Evolutionary conservation across 2,329 filamentous ascomycete species (phyloP).

Genomic region (Chaetoscypha palmicola): DNA sequence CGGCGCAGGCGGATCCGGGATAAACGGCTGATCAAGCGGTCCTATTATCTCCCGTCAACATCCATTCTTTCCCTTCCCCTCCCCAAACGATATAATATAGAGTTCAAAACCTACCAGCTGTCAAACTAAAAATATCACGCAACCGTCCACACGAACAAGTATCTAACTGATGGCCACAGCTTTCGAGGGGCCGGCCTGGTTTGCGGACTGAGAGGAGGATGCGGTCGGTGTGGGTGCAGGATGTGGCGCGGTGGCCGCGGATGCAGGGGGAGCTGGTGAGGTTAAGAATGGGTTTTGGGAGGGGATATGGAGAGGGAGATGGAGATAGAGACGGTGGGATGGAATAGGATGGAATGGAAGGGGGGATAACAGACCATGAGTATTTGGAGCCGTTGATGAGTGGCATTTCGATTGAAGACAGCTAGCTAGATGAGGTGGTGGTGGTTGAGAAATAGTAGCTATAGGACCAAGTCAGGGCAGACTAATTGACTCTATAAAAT

Average conservation of each 20-base stretch:
- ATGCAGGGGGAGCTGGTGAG: slow-evolving; percentile 24
- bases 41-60: not conserved
- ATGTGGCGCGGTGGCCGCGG: slow-evolving; percentile 27
- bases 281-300: not conserved
- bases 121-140: slow-evolving; percentile 14
- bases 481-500: not conserved
- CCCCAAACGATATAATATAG: not conserved
- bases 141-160: slow-evolving; percentile 23
- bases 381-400: slow-evolving; percentile 27
- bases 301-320: not conserved
- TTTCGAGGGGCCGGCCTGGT: slow-evolving; percentile 26
- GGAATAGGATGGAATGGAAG: not conserved
- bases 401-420: slow-evolving; percentile 17
- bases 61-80: no score
- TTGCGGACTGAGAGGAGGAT: slow-evolving; percentile 26
- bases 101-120: slow-evolving; percentile 3
- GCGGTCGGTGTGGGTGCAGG: slow-evolving; percentile 23
- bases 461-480: not conserved
- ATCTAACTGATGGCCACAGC: slow-evolving; percentile 22
- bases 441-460: not conserved
- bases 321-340: not conserved
- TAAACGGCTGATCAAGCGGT: not conserved
- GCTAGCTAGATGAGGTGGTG: not conserved
- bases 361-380: slow-evolving; percentile 27
- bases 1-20: no score